Percentiles rank a stretch among this genome's conserved stretches.
These are phyloP conservation scores for Fraxinus baroniana DNA, from an alignment of 305 asterid genomes.

Conservation along the genomic window DNA sequence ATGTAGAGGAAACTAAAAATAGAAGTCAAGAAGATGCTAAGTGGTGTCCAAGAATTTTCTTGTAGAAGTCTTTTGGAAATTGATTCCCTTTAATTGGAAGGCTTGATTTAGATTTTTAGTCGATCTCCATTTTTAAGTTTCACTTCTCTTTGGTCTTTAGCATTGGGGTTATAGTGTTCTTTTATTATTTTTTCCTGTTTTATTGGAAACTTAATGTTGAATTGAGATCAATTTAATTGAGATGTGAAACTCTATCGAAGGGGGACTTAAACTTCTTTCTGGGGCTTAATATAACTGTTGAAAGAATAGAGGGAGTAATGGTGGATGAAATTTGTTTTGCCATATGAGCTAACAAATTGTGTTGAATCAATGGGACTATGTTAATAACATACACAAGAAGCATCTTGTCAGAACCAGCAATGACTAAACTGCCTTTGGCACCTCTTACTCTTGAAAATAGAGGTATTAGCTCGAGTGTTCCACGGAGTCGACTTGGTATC, in stretches of 20 bases:
- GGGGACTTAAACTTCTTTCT: background rate
- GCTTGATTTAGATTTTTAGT: constrained; percentile 44
- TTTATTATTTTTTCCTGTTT: constrained; percentile 4
- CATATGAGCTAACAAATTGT: constrained; percentile 25
- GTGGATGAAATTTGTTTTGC: constrained; percentile 28
- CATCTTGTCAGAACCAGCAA: constrained; percentile 39
- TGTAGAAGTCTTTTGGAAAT: background rate
- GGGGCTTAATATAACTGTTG: constrained; percentile 11
- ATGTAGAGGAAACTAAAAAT: constrained; percentile 35
- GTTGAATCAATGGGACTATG: constrained; percentile 31
- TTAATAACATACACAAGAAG: constrained; percentile 22
- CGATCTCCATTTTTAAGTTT: constrained; percentile 6
- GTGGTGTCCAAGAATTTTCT: constrained; percentile 4
- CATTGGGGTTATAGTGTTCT: background rate
- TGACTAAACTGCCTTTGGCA: constrained; percentile 48
- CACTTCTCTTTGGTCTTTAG: background rate
- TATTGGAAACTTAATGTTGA: background rate
- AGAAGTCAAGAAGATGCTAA: constrained; percentile 23
- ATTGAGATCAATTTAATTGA: constrained; percentile 11
- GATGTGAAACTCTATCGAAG: background rate
- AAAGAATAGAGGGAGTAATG: constrained; percentile 5
- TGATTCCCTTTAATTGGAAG: constrained; percentile 19
- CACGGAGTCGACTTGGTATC: constrained; percentile 35
- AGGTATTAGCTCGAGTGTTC: constrained; percentile 17
- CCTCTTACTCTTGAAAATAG: constrained; percentile 35